phyloP scores from a whole-genome alignment of 345 rosid genomes.

The Salix caprea region DNA sequence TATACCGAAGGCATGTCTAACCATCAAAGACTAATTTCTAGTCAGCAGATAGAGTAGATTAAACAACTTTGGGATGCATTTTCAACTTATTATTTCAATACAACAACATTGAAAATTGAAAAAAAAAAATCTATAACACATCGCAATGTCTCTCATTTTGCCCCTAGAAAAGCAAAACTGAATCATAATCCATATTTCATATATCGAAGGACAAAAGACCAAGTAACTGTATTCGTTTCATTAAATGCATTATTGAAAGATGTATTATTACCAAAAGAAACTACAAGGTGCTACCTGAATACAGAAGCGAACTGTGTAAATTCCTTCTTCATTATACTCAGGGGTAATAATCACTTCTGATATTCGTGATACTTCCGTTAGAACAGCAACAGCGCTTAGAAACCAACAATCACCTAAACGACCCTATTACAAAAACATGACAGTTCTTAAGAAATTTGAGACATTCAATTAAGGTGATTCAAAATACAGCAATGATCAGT shows the following conservation, averaged over 20 bases:
- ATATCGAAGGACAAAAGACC: neutral
- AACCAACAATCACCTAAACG: constrained; percentile 99
- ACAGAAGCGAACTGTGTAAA: constrained; percentile 98
- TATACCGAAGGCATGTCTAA: neutral
- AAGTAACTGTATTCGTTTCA: neutral
- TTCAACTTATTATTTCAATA: neutral
- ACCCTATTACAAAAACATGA: constrained; percentile 52
- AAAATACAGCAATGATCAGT: constrained; percentile 9
- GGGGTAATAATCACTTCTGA: constrained; percentile 97
- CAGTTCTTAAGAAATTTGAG: constrained; percentile 8
- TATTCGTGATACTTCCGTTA: constrained; percentile 88
- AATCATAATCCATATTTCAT: neutral
- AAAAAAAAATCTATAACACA: neutral
- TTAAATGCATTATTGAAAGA: neutral
- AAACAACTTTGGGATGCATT: neutral
- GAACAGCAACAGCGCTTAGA: constrained; percentile 95
- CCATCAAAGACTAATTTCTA: neutral
- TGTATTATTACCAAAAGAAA: neutral
- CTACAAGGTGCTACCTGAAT: constrained; percentile 65
- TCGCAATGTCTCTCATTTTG: neutral
- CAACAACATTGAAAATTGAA: neutral
- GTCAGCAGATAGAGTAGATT: neutral
- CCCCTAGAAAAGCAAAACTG: neutral
- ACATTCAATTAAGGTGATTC: constrained; percentile 5
- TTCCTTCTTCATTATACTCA: constrained; percentile 95